Percentiles rank a stretch among this genome's conserved stretches.
Conservation (phyloP, 306 rosid genomes). For the Hylodesmum podocarpum region DNA sequence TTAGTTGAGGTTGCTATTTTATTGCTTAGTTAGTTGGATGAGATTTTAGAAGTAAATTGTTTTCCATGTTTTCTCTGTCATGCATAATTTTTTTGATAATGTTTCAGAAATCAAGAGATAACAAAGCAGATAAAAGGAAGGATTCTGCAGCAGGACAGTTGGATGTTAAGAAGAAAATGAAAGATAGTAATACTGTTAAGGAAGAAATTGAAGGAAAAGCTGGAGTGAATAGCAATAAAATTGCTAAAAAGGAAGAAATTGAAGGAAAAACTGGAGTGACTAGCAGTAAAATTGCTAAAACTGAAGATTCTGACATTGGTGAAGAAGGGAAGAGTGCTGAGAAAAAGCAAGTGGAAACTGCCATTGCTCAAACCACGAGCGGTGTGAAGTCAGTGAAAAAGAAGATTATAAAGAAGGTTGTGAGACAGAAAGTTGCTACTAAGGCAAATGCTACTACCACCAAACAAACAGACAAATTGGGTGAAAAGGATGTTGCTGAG, state of each 20-base stretch:
- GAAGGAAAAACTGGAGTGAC: slow-evolving; percentile 47
- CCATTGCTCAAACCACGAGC: slow-evolving; percentile 47
- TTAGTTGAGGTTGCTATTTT: slow-evolving; percentile 3
- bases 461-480: slow-evolving; percentile 45
- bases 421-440: slow-evolving; percentile 68
- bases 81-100: slow-evolving; percentile 4
- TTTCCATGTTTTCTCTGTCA: neutral
- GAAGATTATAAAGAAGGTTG: slow-evolving; percentile 77
- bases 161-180: slow-evolving; percentile 55
- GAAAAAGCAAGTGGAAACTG: slow-evolving; percentile 50
- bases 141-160: slow-evolving; percentile 51
- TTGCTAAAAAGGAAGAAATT: slow-evolving; percentile 42
- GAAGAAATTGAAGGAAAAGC: slow-evolving; percentile 46
- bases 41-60: neutral
- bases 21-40: neutral
- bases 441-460: slow-evolving; percentile 49
- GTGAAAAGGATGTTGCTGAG: slow-evolving; percentile 49
- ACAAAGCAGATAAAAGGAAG: slow-evolving; percentile 55
- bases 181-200: slow-evolving; percentile 47
- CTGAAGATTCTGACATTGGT: slow-evolving; percentile 42
- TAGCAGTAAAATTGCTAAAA: slow-evolving; percentile 41
- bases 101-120: slow-evolving; percentile 46
- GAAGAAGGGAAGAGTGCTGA: slow-evolving; percentile 48
- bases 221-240: slow-evolving; percentile 42
- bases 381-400: slow-evolving; percentile 69